Evolutionary conservation across 176 grass and related monocot species (phyloP).

Genomic region (Carex cristatella): DNA sequence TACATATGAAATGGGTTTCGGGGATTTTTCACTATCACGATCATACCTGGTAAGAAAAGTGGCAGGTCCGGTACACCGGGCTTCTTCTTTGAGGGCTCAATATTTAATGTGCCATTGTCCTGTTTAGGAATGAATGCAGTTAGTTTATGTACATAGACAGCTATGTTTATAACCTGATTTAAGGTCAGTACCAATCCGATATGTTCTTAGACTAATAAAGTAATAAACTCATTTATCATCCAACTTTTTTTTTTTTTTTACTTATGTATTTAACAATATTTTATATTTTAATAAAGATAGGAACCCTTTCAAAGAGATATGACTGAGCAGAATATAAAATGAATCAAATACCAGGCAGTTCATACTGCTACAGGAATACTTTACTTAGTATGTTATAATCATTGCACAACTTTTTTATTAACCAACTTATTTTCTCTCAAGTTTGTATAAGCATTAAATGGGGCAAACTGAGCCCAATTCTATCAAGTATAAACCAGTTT

Average conservation of each 20-base stretch:
- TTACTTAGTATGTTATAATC: not conserved
- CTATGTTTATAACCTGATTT: not conserved
- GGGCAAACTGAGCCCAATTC: not conserved
- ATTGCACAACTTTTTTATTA: not conserved
- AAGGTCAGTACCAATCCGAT: not conserved
- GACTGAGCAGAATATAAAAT: not conserved
- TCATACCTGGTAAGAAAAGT: constrained; percentile 77
- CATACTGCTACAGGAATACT: not conserved
- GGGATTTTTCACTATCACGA: constrained; percentile 71
- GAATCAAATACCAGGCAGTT: not conserved
- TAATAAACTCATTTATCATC: not conserved
- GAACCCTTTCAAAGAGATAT: not conserved
- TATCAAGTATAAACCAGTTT: not conserved
- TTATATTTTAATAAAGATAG: not conserved
- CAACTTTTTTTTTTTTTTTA: not conserved
- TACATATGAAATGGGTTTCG: constrained; percentile 74
- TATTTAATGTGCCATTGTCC: constrained; percentile 1
- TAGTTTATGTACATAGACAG: not conserved
- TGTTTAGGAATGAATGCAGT: not conserved
- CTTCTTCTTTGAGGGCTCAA: constrained; percentile 26
- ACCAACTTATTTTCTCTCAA: not conserved
- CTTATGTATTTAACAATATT: not conserved
- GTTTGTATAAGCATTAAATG: not conserved
- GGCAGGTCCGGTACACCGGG: constrained; percentile 63
- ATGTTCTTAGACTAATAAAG: not conserved